Evolutionary conservation across 768 basidiomycete species (phyloP).

Genomic region (Lactifluus echinatus): DNA sequence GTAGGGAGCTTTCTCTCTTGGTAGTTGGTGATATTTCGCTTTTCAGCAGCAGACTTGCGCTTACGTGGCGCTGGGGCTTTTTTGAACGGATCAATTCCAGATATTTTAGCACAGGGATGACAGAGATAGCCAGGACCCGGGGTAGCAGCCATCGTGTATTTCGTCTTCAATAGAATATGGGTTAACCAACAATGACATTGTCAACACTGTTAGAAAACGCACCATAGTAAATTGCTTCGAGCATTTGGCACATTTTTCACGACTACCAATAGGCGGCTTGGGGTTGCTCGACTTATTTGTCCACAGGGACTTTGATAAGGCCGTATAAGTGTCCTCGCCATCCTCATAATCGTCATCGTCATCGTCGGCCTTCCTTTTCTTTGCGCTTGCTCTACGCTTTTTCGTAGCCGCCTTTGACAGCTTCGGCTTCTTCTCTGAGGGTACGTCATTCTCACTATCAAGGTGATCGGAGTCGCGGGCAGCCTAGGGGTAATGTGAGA

Average conservation of each 20-base stretch:
- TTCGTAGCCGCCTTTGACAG: conserved; percentile 22
- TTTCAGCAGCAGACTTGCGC: conserved; percentile 56
- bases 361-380: conserved; percentile 28
- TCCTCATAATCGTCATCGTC: conserved; percentile 37
- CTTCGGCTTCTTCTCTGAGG: conserved; percentile 19
- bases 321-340: conserved; percentile 60
- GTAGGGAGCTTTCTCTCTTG: conserved; percentile 63
- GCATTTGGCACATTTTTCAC: conserved; percentile 76
- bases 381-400: conserved; percentile 26
- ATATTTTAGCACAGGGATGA: conserved; percentile 69
- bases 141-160: conserved; percentile 72
- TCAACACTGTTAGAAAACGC: conserved; percentile 24
- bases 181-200: not conserved
- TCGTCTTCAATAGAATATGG: conserved; percentile 47
- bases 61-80: conserved; percentile 55
- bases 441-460: conserved; percentile 8
- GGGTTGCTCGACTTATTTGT: conserved; percentile 29
- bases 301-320: conserved; percentile 43
- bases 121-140: conserved; percentile 75
- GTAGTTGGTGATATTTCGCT: conserved; percentile 55
- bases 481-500: not conserved
- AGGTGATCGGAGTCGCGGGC: conserved; percentile 19
- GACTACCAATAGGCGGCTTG: conserved; percentile 68
- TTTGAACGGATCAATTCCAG: conserved; percentile 81
- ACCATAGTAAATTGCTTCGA: conserved; percentile 84